Conservation (phyloP, 2,329 filamentous ascomycete genomes). For the Penicillium rolfsii region DNA sequence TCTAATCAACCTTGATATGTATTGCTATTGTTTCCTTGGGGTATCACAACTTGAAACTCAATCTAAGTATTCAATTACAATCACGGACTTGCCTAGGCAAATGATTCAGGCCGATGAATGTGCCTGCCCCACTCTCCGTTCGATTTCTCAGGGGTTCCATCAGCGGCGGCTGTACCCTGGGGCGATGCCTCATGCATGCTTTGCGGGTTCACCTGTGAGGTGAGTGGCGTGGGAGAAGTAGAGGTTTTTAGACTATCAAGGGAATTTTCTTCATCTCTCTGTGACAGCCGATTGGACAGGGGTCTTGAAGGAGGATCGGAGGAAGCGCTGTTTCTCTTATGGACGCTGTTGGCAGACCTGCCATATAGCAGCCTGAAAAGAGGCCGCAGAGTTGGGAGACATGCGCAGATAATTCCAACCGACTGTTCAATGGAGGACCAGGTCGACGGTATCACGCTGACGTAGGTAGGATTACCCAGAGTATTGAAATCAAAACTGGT, state of each 20-base stretch:
- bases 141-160: background rate
- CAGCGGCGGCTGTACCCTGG: background rate
- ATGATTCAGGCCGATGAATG: background rate
- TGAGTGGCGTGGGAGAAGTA: background rate
- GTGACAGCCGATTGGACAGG: background rate
- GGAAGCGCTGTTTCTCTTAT: background rate
- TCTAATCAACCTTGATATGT: background rate
- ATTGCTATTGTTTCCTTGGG: background rate
- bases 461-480: constrained; percentile 23
- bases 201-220: background rate
- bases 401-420: constrained; percentile 34
- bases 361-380: constrained; percentile 24
- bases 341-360: constrained; percentile 1
- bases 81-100: background rate
- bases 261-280: constrained; percentile 15
- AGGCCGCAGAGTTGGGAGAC: constrained; percentile 34
- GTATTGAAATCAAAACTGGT: constrained; percentile 22
- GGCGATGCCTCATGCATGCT: background rate
- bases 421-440: constrained; percentile 38
- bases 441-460: constrained; percentile 23
- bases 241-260: background rate
- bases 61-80: background rate
- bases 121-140: background rate
- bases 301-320: constrained; percentile 2
- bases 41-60: background rate